phyloP scores from a whole-genome alignment of 73 alveolate genomes.

The Paraurostyla sp. region DNA sequence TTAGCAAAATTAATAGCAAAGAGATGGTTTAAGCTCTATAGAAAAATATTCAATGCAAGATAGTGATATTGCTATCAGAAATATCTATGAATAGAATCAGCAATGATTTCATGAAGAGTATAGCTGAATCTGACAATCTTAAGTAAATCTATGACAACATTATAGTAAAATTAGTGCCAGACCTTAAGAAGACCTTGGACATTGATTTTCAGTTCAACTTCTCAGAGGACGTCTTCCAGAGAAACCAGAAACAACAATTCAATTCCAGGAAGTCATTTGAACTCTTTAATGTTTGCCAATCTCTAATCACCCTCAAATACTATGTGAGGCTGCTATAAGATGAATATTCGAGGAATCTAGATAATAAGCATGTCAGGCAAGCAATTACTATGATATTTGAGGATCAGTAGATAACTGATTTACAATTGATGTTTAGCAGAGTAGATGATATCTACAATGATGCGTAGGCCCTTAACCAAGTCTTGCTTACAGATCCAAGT shows the following conservation, averaged over 20 bases:
- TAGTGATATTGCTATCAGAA: neutral
- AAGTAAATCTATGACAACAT: neutral
- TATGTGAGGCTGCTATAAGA: neutral
- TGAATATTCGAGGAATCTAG: conserved; percentile 14
- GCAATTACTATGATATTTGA: neutral
- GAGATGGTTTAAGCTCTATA: neutral
- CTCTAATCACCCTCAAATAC: neutral
- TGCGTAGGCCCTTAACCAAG: neutral
- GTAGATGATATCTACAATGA: neutral
- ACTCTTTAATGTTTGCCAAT: neutral
- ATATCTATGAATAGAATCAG: conserved; percentile 4
- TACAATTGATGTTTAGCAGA: neutral
- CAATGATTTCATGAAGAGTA: neutral
- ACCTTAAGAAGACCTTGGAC: neutral
- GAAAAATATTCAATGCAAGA: neutral
- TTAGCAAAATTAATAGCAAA: neutral
- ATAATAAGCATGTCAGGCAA: neutral
- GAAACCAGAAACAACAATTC: neutral
- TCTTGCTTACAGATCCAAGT: neutral
- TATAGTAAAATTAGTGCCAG: neutral
- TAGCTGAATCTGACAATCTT: neutral
- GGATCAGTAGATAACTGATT: neutral
- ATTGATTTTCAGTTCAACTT: neutral
- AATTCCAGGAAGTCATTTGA: neutral
- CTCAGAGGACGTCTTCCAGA: neutral